Evolutionary conservation across 176 grass and related monocot species (phyloP).

Genomic region (Cenchrus purpureus): DNA sequence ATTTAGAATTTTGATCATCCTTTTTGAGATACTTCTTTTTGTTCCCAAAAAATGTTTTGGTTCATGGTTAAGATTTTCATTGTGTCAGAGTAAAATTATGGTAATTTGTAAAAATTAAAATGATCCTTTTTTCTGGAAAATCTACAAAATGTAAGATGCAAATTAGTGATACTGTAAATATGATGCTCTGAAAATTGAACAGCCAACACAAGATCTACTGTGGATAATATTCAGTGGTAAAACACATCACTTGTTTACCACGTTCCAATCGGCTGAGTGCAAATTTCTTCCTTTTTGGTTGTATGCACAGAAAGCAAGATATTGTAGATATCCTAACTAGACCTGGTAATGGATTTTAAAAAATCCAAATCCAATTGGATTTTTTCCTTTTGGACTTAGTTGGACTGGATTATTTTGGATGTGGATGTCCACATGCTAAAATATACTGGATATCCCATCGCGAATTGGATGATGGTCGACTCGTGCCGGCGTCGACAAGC

Average conservation of each 20-base stretch:
- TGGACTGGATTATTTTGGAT: no score
- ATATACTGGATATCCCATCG: no score
- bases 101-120: not conserved
- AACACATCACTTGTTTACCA: slow-evolving; percentile 13
- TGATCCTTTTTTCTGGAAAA: not conserved
- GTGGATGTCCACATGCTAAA: no score
- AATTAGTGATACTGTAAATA: not conserved
- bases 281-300: slow-evolving; percentile 17
- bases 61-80: slow-evolving; percentile 1
- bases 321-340: no score
- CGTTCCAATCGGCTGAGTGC: not conserved
- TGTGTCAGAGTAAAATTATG: not conserved
- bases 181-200: slow-evolving; percentile 13
- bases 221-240: slow-evolving; percentile 23
- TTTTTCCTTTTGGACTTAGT: no score
- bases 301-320: slow-evolving; percentile 12
- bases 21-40: slow-evolving; percentile 7
- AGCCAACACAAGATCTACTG: not conserved
- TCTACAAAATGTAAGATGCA: not conserved
- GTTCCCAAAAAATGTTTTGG: not conserved
- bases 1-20: slow-evolving; percentile 12
- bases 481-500: no score
- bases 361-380: no score
- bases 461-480: no score
- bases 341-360: no score